phyloP scores from a whole-genome alignment of 306 rosid species.

The Casuarina cunninghamiana region DNA sequence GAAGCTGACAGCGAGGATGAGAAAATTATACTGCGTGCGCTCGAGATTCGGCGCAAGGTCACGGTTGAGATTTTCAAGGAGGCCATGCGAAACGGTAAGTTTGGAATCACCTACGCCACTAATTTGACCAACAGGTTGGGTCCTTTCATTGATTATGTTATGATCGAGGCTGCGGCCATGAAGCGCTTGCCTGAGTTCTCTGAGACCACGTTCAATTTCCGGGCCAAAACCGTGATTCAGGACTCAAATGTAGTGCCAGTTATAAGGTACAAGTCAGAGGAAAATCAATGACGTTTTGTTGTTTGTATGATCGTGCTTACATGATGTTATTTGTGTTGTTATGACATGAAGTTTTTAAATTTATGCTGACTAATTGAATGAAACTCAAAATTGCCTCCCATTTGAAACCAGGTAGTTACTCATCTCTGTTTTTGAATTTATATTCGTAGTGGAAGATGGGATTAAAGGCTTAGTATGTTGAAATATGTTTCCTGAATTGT shows the following conservation, averaged over 20 bases:
- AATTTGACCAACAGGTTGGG: conserved; percentile 53
- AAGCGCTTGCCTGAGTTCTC: conserved; percentile 67
- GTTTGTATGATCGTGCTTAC: not conserved
- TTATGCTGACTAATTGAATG: not conserved
- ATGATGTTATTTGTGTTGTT: not conserved
- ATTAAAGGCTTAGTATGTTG: conserved; percentile 19
- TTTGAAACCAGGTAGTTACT: not conserved
- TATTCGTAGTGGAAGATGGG: not conserved
- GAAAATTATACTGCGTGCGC: conserved; percentile 65
- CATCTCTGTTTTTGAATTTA: not conserved
- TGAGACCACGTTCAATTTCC: conserved; percentile 61
- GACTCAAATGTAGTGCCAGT: conserved; percentile 76
- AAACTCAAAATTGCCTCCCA: not conserved
- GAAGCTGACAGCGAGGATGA: conserved; percentile 34
- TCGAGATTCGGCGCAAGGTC: conserved; percentile 83
- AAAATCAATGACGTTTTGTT: not conserved
- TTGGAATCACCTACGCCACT: conserved; percentile 71
- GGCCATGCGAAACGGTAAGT: conserved; percentile 71
- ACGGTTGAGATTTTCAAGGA: conserved; percentile 75
- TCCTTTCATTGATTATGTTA: conserved; percentile 63
- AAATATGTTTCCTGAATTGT: conserved; percentile 24
- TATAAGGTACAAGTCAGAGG: conserved; percentile 50
- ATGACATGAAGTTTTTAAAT: not conserved
- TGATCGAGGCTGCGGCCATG: conserved; percentile 84
- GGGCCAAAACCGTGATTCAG: conserved; percentile 74